Percentiles rank a stretch among this genome's conserved stretches.
Evolutionary conservation across 768 basidiomycete genomes (phyloP).

Genomic region (Cystofilobasidium capitatum): DNA sequence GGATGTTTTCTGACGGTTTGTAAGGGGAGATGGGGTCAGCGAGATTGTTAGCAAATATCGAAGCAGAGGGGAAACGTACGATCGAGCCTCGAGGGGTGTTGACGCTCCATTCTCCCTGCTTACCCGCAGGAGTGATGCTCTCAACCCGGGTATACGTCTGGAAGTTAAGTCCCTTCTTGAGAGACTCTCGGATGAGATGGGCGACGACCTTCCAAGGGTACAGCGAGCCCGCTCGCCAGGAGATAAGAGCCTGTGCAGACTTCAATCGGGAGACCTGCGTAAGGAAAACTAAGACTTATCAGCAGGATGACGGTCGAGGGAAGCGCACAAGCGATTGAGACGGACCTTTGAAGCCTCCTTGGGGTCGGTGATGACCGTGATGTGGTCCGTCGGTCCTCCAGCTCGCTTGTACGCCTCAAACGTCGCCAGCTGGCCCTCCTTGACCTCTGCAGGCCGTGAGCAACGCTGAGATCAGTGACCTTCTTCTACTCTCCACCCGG

Average conservation of each 20-base stretch:
- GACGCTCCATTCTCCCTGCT: background rate
- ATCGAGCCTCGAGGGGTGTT: slow-evolving; percentile 1
- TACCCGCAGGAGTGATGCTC: background rate
- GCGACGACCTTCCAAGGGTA: slow-evolving; percentile 11
- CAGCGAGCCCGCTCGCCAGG: slow-evolving; percentile 1
- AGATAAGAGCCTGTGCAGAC: background rate
- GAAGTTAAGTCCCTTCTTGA: slow-evolving; percentile 1
- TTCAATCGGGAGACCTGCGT: background rate
- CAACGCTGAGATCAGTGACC: background rate
- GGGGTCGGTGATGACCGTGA: background rate
- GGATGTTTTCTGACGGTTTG: slow-evolving; percentile 39
- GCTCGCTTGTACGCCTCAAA: slow-evolving; percentile 6
- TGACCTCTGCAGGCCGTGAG: background rate
- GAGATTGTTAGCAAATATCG: background rate
- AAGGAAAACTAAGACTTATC: background rate
- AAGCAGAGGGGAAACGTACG: background rate
- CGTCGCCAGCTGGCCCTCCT: background rate
- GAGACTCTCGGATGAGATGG: background rate
- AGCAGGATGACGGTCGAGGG: background rate
- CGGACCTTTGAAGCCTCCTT: background rate
- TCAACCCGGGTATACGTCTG: slow-evolving; percentile 7
- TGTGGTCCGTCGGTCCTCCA: background rate
- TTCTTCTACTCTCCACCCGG: background rate
- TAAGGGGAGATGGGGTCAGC: background rate
- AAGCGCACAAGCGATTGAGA: background rate